Evolutionary conservation across 495 filamentous ascomycete genomes (phyloP).

Genomic region (Barbatosphaeria neglecta): DNA sequence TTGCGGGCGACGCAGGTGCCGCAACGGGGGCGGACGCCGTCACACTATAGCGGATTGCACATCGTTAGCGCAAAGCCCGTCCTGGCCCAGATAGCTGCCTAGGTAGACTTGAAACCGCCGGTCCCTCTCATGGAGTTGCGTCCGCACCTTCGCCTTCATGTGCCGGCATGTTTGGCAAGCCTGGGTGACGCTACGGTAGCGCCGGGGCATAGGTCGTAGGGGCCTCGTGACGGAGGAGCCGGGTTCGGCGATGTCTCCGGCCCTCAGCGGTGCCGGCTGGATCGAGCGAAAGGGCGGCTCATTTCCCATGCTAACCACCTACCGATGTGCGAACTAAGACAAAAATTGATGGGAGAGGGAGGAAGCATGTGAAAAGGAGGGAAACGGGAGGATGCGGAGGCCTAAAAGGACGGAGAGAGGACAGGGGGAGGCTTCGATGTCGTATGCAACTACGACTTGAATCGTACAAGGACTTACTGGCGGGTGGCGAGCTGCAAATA

Average conservation of each 20-base stretch:
- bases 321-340: too few relatives aligned
- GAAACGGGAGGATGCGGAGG: too few relatives aligned
- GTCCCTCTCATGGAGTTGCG: not conserved
- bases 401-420: too few relatives aligned
- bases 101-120: too few relatives aligned
- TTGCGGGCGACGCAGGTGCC: conserved; percentile 8
- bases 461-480: too few relatives aligned
- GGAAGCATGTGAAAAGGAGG: not conserved
- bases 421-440: too few relatives aligned
- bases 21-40: conserved; percentile 15
- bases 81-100: too few relatives aligned
- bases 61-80: not conserved
- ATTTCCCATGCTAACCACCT: too few relatives aligned
- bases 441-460: too few relatives aligned
- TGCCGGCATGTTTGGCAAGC: not conserved
- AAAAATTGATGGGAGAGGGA: too few relatives aligned
- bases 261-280: not conserved
- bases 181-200: not conserved
- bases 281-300: not conserved
- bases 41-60: conserved; percentile 7
- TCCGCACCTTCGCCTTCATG: not conserved
- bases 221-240: not conserved
- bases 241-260: not conserved
- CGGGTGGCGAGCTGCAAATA: too few relatives aligned
- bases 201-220: not conserved